Evolutionary conservation across 2,329 filamentous ascomycete genomes (phyloP).

Genomic region (Zymoseptoria crescenta): DNA sequence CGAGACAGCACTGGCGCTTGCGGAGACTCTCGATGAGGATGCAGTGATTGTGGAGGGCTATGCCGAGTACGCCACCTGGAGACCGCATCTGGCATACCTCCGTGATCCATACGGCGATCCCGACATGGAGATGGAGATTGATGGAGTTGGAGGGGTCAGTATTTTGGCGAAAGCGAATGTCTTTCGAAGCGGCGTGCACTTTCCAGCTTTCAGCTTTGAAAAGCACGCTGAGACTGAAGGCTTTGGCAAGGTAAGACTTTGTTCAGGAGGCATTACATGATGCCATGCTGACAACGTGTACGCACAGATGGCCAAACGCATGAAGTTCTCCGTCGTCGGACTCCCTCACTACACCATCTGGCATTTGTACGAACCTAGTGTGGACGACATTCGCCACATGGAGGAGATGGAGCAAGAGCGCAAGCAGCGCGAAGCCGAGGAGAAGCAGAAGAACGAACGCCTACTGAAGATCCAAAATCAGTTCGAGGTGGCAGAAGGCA

Average conservation of each 20-base stretch:
- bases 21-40: slow-evolving; percentile 92
- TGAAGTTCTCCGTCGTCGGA: slow-evolving; percentile 91
- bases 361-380: slow-evolving; percentile 98
- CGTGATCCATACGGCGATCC: slow-evolving; percentile 95
- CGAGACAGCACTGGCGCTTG: slow-evolving; percentile 85
- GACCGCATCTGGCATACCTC: slow-evolving; percentile 91
- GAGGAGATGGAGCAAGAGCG: slow-evolving; percentile 94
- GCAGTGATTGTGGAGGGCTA: slow-evolving; percentile 98
- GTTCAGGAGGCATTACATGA: background rate
- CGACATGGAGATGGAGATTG: slow-evolving; percentile 99
- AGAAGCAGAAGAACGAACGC: slow-evolving; percentile 63
- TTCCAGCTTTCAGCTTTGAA: slow-evolving; percentile 96
- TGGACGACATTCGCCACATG: slow-evolving; percentile 96
- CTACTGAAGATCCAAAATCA: slow-evolving; percentile 71
- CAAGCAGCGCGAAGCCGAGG: slow-evolving; percentile 69
- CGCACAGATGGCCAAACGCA: slow-evolving; percentile 83
- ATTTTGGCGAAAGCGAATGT: slow-evolving; percentile 94
- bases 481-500: slow-evolving; percentile 64
- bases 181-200: slow-evolving; percentile 90
- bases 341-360: slow-evolving; percentile 97
- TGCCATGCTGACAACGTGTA: background rate
- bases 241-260: slow-evolving; percentile 74
- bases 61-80: slow-evolving; percentile 96
- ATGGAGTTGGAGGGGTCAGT: slow-evolving; percentile 93
- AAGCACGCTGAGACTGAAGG: slow-evolving; percentile 98